These are phyloP conservation scores for Zangia roseola DNA, from an alignment of 768 basidiomycete genomes.

Conservation along the genomic window DNA sequence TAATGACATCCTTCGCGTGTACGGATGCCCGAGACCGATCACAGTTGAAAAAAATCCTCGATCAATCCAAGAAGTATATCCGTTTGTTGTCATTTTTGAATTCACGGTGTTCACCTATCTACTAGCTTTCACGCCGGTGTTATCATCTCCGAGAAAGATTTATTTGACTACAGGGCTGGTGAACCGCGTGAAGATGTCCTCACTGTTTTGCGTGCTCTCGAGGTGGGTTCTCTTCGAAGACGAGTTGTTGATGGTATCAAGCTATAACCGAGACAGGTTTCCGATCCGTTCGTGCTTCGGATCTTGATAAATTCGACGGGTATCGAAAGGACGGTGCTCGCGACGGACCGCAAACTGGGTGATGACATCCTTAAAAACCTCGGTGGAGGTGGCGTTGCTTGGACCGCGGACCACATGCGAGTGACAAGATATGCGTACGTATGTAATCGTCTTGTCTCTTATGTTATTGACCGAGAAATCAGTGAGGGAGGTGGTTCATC, in stretches of 20 bases:
- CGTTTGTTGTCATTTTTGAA: slow-evolving; percentile 12
- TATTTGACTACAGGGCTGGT: slow-evolving; percentile 78
- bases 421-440: slow-evolving; percentile 67
- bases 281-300: slow-evolving; percentile 71
- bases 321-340: slow-evolving; percentile 75
- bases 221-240: slow-evolving; percentile 44
- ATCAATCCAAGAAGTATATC: slow-evolving; percentile 61
- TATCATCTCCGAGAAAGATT: slow-evolving; percentile 65
- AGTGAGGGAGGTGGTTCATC: slow-evolving; percentile 73
- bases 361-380: slow-evolving; percentile 48
- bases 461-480: neutral
- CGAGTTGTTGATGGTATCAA: neutral
- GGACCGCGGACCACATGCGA: slow-evolving; percentile 60
- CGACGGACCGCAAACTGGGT: slow-evolving; percentile 60
- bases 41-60: slow-evolving; percentile 55
- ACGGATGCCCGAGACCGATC: slow-evolving; percentile 64
- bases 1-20: slow-evolving; percentile 71
- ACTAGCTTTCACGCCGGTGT: slow-evolving; percentile 49
- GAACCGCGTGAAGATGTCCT: slow-evolving; percentile 62
- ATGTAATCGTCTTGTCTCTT: neutral
- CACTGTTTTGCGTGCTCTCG: slow-evolving; percentile 80
- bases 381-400: slow-evolving; percentile 53
- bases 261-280: slow-evolving; percentile 49
- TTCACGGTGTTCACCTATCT: slow-evolving; percentile 9
- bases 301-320: slow-evolving; percentile 71